A percentile compares a stretch with the other conserved stretches of the same genome.
Evolutionary conservation across 805 yeast species (phyloP).

Genomic region (Cephaloascus albidus): DNA sequence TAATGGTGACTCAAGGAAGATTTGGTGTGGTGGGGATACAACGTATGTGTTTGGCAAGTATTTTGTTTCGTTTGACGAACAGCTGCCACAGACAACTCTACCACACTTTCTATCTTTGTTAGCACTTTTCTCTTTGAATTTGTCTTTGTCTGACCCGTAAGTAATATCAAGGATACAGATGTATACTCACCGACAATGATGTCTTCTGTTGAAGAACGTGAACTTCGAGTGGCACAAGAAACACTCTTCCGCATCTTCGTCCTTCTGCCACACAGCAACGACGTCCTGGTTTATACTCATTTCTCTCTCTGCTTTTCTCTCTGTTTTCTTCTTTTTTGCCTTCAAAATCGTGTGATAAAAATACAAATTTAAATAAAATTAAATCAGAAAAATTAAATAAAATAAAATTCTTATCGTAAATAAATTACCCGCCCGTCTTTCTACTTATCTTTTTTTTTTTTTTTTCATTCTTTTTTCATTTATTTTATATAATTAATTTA

Average conservation of each 20-base stretch:
- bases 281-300: neutral
- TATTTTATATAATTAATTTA: too few species aligned
- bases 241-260: slow-evolving; percentile 43
- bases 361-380: too few species aligned
- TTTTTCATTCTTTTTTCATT: too few species aligned
- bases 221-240: slow-evolving; percentile 43
- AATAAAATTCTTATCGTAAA: too few species aligned
- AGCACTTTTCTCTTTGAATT: neutral
- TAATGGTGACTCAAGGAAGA: slow-evolving; percentile 38
- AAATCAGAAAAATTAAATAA: too few species aligned
- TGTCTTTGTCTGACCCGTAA: neutral
- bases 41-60: slow-evolving; percentile 55
- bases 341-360: too few species aligned
- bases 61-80: slow-evolving; percentile 44
- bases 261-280: slow-evolving; percentile 65
- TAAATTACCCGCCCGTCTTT: too few species aligned
- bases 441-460: too few species aligned
- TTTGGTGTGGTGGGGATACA: slow-evolving; percentile 42
- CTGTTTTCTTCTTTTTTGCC: too few species aligned
- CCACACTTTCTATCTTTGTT: slow-evolving; percentile 40
- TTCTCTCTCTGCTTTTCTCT: too few species aligned
- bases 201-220: slow-evolving; percentile 60
- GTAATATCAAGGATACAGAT: neutral
- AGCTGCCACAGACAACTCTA: slow-evolving; percentile 60
- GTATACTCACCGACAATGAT: slow-evolving; percentile 56